These are phyloP conservation scores for Corymbia maculata DNA, from an alignment of 345 rosid genomes.

Conservation along the genomic window DNA sequence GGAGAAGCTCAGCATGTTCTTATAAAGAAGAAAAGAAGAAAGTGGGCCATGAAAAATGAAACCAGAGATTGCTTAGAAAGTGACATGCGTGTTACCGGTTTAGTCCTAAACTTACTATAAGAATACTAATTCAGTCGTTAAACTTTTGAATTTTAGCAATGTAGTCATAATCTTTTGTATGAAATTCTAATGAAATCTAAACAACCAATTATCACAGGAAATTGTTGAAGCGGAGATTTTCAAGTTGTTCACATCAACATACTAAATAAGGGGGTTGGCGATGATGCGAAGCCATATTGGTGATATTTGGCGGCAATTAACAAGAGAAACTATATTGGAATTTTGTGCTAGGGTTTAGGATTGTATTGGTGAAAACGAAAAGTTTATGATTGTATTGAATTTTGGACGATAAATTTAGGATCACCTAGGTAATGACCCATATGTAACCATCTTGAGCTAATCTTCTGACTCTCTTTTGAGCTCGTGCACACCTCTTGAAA, in stretches of 20 bases:
- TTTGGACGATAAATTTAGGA: accelerated
- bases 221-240: neutral
- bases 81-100: neutral
- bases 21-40: neutral
- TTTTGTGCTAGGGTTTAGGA: neutral
- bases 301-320: neutral
- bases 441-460: neutral
- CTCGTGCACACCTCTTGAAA: neutral
- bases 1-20: neutral
- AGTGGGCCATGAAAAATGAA: neutral
- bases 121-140: neutral
- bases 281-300: neutral
- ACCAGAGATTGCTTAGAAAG: neutral
- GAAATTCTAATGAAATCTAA: too few species aligned
- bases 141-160: neutral
- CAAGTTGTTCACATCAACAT: neutral
- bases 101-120: neutral
- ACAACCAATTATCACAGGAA: accelerated
- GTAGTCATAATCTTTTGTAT: neutral
- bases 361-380: neutral
- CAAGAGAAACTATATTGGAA: too few species aligned
- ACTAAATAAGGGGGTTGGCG: too few species aligned
- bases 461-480: neutral
- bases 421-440: neutral
- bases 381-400: neutral